Evolutionary conservation across 192 early-diverging fungal species (phyloP).

Genomic region (Podila verticillata): DNA sequence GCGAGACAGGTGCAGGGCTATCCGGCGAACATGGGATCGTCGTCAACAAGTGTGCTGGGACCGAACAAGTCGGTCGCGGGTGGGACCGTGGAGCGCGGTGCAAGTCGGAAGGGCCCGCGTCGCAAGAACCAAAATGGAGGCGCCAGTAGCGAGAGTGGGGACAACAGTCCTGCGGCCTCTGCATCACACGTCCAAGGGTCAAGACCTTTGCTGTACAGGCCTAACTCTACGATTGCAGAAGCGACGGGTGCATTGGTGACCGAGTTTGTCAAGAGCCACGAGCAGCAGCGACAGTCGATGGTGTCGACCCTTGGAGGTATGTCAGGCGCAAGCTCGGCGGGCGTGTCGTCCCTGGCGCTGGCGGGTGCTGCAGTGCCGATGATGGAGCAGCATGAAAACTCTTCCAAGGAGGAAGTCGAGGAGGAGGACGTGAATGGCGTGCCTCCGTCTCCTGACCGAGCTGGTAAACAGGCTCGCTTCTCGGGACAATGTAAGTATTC

Average conservation of each 20-base stretch:
- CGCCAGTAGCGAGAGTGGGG: neutral
- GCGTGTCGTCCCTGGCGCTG: neutral
- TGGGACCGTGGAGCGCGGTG: neutral
- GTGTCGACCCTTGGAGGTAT: neutral
- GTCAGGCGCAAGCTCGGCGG: neutral
- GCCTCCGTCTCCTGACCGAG: slow-evolving; percentile 33
- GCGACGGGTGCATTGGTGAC: slow-evolving; percentile 33
- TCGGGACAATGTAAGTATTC: neutral
- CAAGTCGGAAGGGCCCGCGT: neutral
- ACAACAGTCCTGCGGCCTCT: too few relatives aligned
- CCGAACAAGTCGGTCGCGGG: too few relatives aligned
- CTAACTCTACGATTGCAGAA: slow-evolving; percentile 36
- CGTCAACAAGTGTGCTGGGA: neutral
- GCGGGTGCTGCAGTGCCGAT: neutral
- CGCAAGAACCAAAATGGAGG: neutral
- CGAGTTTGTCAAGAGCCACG: slow-evolving; percentile 30
- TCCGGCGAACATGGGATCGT: neutral
- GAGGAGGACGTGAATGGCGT: neutral
- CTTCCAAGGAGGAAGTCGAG: too few relatives aligned
- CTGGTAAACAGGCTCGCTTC: slow-evolving; percentile 19
- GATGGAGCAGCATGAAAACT: too few relatives aligned
- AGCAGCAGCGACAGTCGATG: slow-evolving; percentile 11
- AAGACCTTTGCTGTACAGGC: slow-evolving; percentile 7
- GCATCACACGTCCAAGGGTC: neutral
- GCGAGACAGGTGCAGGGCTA: neutral